Evolutionary conservation across 139 green algal species (phyloP).

Genomic region (Zygnema cylindricum): DNA sequence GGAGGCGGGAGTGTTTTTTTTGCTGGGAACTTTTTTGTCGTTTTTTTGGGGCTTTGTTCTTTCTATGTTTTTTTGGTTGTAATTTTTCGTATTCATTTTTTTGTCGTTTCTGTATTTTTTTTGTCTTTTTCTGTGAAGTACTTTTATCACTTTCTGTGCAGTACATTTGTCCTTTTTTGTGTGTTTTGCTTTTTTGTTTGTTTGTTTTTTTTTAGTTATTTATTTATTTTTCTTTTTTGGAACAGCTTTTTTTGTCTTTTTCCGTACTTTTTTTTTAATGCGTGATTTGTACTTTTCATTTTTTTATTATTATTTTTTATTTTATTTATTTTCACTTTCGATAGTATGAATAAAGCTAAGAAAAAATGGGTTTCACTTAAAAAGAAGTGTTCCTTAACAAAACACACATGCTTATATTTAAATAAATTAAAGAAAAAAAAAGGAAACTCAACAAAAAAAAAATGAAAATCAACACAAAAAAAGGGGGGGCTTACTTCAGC

Average conservation of each 20-base stretch:
- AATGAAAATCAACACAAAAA: background rate
- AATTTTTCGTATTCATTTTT: background rate
- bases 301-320: no score
- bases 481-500: constrained; percentile 30
- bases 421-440: background rate
- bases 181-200: no score
- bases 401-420: background rate
- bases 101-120: background rate
- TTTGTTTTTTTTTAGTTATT: no score
- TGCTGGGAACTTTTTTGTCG: constrained; percentile 17
- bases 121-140: background rate
- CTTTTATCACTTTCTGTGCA: background rate
- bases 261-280: no score
- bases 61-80: background rate
- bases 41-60: constrained; percentile 17
- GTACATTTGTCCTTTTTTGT: no score
- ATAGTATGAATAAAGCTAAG: background rate
- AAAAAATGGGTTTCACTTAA: background rate
- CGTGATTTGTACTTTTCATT: no score
- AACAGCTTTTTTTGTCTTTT: no score
- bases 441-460: background rate
- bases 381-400: background rate
- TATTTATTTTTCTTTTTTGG: no score
- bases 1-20: background rate
- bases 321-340: no score